Evolutionary conservation across 1,284 basidiomycete species (phyloP).

Genomic region (Tilletia walkeri): DNA sequence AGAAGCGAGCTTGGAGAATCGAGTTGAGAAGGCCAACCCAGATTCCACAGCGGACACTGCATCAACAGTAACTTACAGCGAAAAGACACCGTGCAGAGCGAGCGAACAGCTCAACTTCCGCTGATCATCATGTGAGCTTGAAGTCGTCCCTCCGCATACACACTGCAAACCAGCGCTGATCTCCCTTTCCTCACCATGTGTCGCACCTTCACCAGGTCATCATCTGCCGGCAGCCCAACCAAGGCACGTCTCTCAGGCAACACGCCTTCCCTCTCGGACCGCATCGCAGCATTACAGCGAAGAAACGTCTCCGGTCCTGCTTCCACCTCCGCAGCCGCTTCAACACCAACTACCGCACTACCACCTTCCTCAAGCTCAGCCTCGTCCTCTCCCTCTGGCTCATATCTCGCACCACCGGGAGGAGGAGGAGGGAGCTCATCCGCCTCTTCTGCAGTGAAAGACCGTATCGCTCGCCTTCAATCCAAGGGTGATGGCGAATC

Average conservation of each 20-base stretch:
- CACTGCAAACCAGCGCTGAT: too few species aligned
- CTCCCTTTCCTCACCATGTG: too few species aligned
- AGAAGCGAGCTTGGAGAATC: too few species aligned
- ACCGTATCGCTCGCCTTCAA: conserved; percentile 47
- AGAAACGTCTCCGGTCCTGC: conserved; percentile 28
- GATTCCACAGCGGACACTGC: too few species aligned
- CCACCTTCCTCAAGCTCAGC: conserved; percentile 15
- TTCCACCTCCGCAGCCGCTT: conserved; percentile 18
- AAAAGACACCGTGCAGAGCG: too few species aligned
- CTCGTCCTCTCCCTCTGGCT: background rate
- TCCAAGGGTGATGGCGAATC: conserved; percentile 29
- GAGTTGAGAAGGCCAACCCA: too few species aligned
- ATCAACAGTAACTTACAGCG: too few species aligned
- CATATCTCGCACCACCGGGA: background rate
- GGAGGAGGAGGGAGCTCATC: conserved; percentile 4
- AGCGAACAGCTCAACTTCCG: too few species aligned
- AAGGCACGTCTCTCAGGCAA: conserved; percentile 13
- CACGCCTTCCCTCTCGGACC: conserved; percentile 34
- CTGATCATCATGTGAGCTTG: too few species aligned
- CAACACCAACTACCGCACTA: conserved; percentile 13
- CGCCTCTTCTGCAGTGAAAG: conserved; percentile 30
- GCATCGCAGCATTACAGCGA: conserved; percentile 46
- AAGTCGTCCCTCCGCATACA: too few species aligned
- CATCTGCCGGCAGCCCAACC: background rate
- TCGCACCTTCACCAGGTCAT: background rate